Base-by-base conservation (phyloP, 768 basidiomycete species). In the Kondoa subrosea region DNA sequence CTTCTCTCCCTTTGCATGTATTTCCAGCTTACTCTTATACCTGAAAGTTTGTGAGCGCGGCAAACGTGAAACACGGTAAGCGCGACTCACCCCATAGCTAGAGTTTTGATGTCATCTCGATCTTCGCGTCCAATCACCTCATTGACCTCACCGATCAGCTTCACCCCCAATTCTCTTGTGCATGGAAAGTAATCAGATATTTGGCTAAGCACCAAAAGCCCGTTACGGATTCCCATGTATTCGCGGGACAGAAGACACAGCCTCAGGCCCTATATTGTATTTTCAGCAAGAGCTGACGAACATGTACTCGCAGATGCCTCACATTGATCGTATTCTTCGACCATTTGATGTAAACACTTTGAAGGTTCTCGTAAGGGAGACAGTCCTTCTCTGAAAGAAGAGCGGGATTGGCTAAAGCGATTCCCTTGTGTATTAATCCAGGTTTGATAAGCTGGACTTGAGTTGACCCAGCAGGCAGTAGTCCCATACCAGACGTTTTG, bases 141-240 rank as follows among this genome's bases (percentile, higher is more conserved):
- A 8, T 29, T 56, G n/a, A 74, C 69, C 15, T 56, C 40, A 30
- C 34, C 59, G 50, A 68, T 50, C 31, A 75, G 83, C 31, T 80
- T 80, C 71, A 86, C 82, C 71, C 92, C 82, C 2, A 83, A 82
- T 26, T 76, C 76, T 71, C 85, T 82, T 57, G 90, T 80, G 56
- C 87, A 75, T 30, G 93, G 93, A 78, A 95, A 95, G 63, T 89
- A 86, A 0, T 88, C 86, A 32, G 91, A 81, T 26, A 96, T 84
- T 76, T 95, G 89, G 74, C 91, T 89, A 71, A 95, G 81, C 31
- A 99, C 85, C 50, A 92, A 84, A 77, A 97, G 88, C n/a, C 89
- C 83, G 75, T 99, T 99, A 77, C 93, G 92, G 66, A 96, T 88
- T 73, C 91, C 91, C 88, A 96, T 93, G 76, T 92, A 97, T 74